A percentile compares a stretch with the other conserved stretches of the same genome.
Conservation (phyloP, 768 basidiomycete genomes). For the Phaeotremella skinneri region DNA sequence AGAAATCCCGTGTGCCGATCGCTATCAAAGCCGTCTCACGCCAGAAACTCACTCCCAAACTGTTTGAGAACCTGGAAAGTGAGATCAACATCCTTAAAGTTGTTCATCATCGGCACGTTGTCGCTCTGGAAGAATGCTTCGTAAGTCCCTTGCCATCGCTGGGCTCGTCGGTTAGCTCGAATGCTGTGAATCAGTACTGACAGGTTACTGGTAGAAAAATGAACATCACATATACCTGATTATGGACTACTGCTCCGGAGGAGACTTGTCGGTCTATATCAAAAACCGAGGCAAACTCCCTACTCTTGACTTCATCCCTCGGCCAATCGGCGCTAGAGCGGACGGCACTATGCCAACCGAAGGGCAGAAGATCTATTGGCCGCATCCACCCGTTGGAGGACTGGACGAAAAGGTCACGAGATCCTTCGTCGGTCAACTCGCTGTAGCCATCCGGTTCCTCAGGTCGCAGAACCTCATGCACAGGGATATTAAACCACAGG, state of each 20-base stretch:
- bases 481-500: slow-evolving; percentile 94
- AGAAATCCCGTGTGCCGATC: slow-evolving; percentile 75
- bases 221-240: slow-evolving; percentile 71
- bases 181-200: slow-evolving; percentile 8
- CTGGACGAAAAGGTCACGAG: slow-evolving; percentile 85
- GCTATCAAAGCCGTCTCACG: slow-evolving; percentile 94
- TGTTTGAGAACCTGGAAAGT: slow-evolving; percentile 95
- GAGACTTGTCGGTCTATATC: slow-evolving; percentile 94
- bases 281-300: slow-evolving; percentile 94
- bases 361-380: slow-evolving; percentile 67
- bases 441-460: slow-evolving; percentile 88
- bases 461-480: slow-evolving; percentile 86
- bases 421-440: slow-evolving; percentile 87
- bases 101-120: slow-evolving; percentile 88
- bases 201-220: slow-evolving; percentile 53
- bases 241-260: slow-evolving; percentile 96
- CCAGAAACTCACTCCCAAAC: slow-evolving; percentile 80
- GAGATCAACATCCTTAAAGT: slow-evolving; percentile 97
- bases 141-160: slow-evolving; percentile 55
- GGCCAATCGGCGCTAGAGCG: slow-evolving; percentile 49
- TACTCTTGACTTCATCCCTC: slow-evolving; percentile 72
- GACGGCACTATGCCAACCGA: slow-evolving; percentile 11
- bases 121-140: slow-evolving; percentile 86
- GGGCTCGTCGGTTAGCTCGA: neutral
- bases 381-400: slow-evolving; percentile 86